phyloP scores from a whole-genome alignment of 352 stramenopile species.

The Globisporangium megalacanthum region DNA sequence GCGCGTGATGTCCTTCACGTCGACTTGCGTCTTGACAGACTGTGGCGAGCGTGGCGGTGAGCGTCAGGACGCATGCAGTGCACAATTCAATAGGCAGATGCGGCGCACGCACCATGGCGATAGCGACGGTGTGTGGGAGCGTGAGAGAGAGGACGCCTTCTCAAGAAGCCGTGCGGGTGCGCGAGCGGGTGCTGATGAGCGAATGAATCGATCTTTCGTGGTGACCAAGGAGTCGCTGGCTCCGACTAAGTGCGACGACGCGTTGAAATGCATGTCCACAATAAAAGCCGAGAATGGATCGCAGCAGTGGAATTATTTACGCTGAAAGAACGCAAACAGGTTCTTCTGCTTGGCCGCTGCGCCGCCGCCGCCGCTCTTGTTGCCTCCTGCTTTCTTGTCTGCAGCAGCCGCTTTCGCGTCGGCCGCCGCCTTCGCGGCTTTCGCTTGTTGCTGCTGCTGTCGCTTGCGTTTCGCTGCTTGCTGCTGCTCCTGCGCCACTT shows the following conservation, averaged over 20 bases:
- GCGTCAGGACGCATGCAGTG: background rate
- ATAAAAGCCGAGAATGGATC: background rate
- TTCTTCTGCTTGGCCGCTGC: slow-evolving; percentile 64
- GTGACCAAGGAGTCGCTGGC: too few species aligned
- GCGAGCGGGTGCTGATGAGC: too few species aligned
- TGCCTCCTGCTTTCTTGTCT: slow-evolving; percentile 21
- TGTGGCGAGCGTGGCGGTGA: slow-evolving; percentile 8
- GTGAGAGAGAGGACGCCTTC: too few species aligned
- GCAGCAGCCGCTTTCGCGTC: slow-evolving; percentile 49
- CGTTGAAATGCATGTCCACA: background rate
- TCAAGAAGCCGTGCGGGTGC: too few species aligned
- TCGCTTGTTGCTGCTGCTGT: slow-evolving; percentile 27
- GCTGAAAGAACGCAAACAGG: slow-evolving; percentile 58
- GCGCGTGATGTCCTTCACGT: slow-evolving; percentile 96
- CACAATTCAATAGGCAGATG: background rate
- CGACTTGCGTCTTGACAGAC: slow-evolving; percentile 78
- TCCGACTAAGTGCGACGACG: too few species aligned
- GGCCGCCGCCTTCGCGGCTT: slow-evolving; percentile 27
- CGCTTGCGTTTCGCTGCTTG: slow-evolving; percentile 53
- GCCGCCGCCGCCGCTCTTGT: slow-evolving; percentile 9
- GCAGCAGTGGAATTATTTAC: slow-evolving; percentile 13
- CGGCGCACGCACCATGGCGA: background rate
- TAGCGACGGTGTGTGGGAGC: too few species aligned
- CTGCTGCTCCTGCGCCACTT: slow-evolving; percentile 45
- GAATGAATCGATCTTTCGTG: too few species aligned